Conservation (phyloP, 176 grass and related monocot genomes). For the Tillandsia fasciculata region DNA sequence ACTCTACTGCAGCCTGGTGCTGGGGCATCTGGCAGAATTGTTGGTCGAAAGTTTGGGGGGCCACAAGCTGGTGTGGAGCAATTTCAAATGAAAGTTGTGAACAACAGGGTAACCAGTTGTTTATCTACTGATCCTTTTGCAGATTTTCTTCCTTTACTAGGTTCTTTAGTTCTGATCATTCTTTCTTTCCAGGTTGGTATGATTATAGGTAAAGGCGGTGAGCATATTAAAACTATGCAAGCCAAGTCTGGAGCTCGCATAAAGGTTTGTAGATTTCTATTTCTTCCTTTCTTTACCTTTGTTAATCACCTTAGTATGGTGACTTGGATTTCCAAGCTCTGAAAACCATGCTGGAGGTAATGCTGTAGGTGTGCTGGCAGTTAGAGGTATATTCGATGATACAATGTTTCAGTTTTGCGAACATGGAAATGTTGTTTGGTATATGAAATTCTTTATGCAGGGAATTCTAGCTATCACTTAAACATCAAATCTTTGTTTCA, state of each 20-base stretch:
- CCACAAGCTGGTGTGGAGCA: conserved; percentile 59
- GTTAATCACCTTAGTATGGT: background rate
- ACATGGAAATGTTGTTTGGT: too few relatives aligned
- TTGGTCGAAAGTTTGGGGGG: conserved; percentile 36
- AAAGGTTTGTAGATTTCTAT: conserved; percentile 43
- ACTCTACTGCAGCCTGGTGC: conserved; percentile 58
- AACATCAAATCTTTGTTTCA: background rate
- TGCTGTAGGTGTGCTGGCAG: too few relatives aligned
- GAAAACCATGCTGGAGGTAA: too few relatives aligned
- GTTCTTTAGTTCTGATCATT: background rate
- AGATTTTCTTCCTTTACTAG: background rate
- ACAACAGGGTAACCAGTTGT: conserved; percentile 55
- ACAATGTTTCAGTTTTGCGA: too few relatives aligned
- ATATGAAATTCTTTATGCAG: background rate
- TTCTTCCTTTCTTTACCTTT: conserved; percentile 2
- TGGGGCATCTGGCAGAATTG: conserved; percentile 43
- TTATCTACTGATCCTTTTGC: background rate
- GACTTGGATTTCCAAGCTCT: background rate
- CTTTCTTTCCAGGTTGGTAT: conserved; percentile 57
- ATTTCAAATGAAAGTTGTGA: conserved; percentile 86
- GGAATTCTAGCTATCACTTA: background rate
- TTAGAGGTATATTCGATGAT: too few relatives aligned
- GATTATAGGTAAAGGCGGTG: conserved; percentile 92
- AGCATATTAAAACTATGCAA: conserved; percentile 97
- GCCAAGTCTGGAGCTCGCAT: conserved; percentile 76